Base-by-base conservation (phyloP, 2,329 filamentous ascomycete species). In the Fusarium domesticum region DNA sequence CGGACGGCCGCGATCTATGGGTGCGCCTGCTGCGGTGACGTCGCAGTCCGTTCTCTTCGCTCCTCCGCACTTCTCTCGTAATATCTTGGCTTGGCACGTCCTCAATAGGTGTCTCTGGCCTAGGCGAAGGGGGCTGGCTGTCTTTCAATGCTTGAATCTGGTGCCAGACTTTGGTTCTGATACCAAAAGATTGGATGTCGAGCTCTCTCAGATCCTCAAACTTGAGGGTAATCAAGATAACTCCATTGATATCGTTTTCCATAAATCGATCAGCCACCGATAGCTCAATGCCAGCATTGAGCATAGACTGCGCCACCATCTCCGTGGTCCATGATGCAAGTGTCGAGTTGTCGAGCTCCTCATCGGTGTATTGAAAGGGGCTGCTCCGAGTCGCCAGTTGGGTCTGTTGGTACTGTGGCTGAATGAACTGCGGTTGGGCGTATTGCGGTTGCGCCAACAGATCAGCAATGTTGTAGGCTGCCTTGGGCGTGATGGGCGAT, bases 211-310 rank as follows among this genome's bases (percentile, higher is more conserved):
- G 71, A 58, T 93, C 91, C 52, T 95, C 89, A 56, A 92, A 91
- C 62, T 95, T 90, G 34, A 98, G 73, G n/a, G 92, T 90, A 40
- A 95, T 83, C 16, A 97, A 73, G 43, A 97, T 88, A 5, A 83
- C 77, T 12, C 92, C 92, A 18, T 85, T 89, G 65, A 98, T 96
- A 63, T 98, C 92, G 65, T 98, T 95, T 59, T 86, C 80, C 50
- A 91, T 78, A 60, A 98, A 96, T 57, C 86, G 88, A 60, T 95
- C 84, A 10, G 93, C 84, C 39, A 92, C 77, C 6, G 77, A 71
- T 39, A 81, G 71, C 64, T 96, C 91, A 63, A 95, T 83, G 56
- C 88, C 89, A 35, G 84, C 81, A 64, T 89, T 81, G 60, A 84
- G 80, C 89, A 96, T 93, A 80, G 88, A 93, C 61, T 87, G 83